Percentiles rank a stretch among this genome's conserved stretches.
phyloP scores from a whole-genome alignment of 2,329 filamentous ascomycete genomes.

The Scytalidium lignicola region DNA sequence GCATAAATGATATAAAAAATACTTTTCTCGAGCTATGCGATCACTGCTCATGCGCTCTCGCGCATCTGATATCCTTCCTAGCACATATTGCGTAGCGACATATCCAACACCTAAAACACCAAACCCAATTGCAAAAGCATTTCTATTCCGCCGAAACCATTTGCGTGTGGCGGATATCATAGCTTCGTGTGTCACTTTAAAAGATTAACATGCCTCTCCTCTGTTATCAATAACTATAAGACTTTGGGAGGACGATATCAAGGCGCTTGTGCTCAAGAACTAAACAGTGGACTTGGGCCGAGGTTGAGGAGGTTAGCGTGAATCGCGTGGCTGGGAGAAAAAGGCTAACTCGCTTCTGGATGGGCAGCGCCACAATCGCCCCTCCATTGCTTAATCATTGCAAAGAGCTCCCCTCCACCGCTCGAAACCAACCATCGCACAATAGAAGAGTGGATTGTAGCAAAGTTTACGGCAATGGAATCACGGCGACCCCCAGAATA shows the following conservation, averaged over 20 bases:
- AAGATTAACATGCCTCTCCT: background rate
- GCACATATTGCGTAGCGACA: constrained; percentile 85
- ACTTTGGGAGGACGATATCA: background rate
- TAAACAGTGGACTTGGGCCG: background rate
- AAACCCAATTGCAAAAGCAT: constrained; percentile 79
- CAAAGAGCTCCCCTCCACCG: background rate
- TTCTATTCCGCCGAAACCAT: constrained; percentile 91
- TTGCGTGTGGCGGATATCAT: constrained; percentile 72
- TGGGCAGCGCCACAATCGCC: background rate
- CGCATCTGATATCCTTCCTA: constrained; percentile 87
- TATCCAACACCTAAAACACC: constrained; percentile 88
- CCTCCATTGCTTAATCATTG: background rate
- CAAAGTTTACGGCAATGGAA: constrained; percentile 44
- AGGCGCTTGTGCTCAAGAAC: background rate
- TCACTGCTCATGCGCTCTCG: constrained; percentile 96
- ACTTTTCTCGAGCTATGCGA: constrained; percentile 96
- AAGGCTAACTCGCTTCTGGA: background rate
- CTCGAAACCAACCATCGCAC: constrained; percentile 1
- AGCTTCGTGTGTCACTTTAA: constrained; percentile 16
- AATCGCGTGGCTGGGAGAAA: background rate
- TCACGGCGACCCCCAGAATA: constrained; percentile 73
- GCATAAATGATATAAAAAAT: too few relatives aligned
- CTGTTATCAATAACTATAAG: background rate
- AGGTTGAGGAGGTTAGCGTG: background rate
- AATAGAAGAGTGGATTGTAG: constrained; percentile 9